These are phyloP conservation scores for Guillardia theta DNA, from an alignment of 78 protist genomes.

Conservation along the genomic window DNA sequence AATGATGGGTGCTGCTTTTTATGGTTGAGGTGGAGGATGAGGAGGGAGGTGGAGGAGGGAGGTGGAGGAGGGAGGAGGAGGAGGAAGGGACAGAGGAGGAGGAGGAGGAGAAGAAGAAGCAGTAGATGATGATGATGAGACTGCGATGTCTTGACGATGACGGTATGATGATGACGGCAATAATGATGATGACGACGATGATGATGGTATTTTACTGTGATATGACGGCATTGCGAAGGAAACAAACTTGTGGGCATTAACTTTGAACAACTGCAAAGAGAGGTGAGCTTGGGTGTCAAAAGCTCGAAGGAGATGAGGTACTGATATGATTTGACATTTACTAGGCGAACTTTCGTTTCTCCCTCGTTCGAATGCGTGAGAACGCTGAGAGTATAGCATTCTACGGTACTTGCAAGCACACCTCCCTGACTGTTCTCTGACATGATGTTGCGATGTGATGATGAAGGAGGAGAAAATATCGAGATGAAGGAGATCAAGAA, in stretches of 20 bases:
- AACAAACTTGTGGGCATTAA: background rate
- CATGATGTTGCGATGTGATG: background rate
- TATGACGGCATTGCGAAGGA: background rate
- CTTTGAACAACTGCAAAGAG: background rate
- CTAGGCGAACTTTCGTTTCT: no score
- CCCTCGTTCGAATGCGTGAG: constrained; percentile 58
- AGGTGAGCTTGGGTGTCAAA: background rate
- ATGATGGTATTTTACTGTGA: background rate
- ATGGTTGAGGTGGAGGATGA: no score
- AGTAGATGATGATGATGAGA: no score
- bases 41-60: no score
- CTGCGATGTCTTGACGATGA: no score
- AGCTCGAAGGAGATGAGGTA: no score
- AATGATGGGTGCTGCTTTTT: no score
- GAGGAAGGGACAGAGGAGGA: no score
- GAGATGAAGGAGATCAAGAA: background rate
- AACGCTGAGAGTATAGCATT: constrained; percentile 68
- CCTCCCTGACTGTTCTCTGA: background rate
- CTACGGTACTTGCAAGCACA: constrained; percentile 38
- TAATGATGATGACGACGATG: background rate
- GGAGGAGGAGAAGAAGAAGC: no score
- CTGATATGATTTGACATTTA: no score
- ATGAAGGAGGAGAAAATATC: background rate
- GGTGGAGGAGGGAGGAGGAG: no score
- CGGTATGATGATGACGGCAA: background rate